phyloP scores from a whole-genome alignment of 352 stramenopile species.

The Paralagenidium karlingii region DNA sequence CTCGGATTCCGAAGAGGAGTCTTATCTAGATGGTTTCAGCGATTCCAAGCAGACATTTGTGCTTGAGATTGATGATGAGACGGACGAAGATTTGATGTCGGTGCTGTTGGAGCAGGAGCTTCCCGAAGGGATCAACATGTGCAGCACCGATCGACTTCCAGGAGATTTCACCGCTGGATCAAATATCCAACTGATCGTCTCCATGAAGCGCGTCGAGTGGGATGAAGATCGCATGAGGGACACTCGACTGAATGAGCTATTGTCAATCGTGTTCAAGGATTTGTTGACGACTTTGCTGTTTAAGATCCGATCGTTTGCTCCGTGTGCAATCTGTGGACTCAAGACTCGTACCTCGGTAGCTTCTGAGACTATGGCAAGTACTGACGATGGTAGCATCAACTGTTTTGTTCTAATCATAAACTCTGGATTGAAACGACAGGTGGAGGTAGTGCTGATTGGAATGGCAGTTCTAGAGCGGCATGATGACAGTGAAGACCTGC shows the following conservation, averaged over 20 bases:
- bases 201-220: constrained; percentile 81
- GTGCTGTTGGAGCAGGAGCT: constrained; percentile 81
- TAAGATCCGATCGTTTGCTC: constrained; percentile 56
- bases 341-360: constrained; percentile 62
- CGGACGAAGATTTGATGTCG: constrained; percentile 87
- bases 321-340: constrained; percentile 71
- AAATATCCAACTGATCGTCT: constrained; percentile 78
- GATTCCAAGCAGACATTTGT: constrained; percentile 83
- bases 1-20: constrained; percentile 76
- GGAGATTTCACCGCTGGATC: constrained; percentile 51
- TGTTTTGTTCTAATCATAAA: neutral
- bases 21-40: constrained; percentile 59
- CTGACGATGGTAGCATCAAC: neutral
- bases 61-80: constrained; percentile 87
- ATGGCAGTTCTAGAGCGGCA: constrained; percentile 63
- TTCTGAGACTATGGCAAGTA: constrained; percentile 64
- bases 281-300: constrained; percentile 71
- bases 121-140: constrained; percentile 59
- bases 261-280: constrained; percentile 78
- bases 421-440: constrained; percentile 16
- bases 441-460: constrained; percentile 73
- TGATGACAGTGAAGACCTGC: constrained; percentile 29
- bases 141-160: constrained; percentile 67
- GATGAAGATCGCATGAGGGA: constrained; percentile 81
- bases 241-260: constrained; percentile 68